Percentiles rank a stretch among this genome's conserved stretches.
Evolutionary conservation across 2,329 filamentous ascomycete genomes (phyloP).

Genomic region (Xylariaceae sp.): DNA sequence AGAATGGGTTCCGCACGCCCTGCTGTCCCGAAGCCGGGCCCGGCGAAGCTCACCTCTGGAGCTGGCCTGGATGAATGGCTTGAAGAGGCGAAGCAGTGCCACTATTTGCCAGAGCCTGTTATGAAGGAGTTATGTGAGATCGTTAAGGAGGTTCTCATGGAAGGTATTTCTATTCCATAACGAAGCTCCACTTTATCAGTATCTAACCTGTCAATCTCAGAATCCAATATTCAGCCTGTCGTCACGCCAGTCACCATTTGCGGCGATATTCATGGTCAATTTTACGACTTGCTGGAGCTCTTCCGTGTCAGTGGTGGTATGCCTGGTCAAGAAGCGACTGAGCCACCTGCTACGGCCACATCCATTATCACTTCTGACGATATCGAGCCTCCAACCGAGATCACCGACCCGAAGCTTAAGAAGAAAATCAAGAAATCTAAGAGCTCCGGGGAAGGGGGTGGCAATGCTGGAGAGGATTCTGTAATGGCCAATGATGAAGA

Average conservation of each 20-base stretch:
- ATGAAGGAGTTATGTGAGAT: constrained; percentile 99
- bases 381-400: constrained; percentile 84
- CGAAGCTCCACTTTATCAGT: neutral
- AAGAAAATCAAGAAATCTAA: constrained; percentile 74
- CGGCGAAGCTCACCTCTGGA: constrained; percentile 76
- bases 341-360: constrained; percentile 64
- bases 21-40: constrained; percentile 81
- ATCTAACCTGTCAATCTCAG: constrained; percentile 39
- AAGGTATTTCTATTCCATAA: constrained; percentile 56
- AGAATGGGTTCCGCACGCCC: constrained; percentile 22
- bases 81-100: constrained; percentile 92
- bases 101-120: constrained; percentile 89
- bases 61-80: constrained; percentile 95
- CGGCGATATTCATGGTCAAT: constrained; percentile 97
- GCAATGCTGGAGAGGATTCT: constrained; percentile 44
- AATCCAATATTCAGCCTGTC: constrained; percentile 99
- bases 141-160: constrained; percentile 98
- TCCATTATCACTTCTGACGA: constrained; percentile 84
- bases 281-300: constrained; percentile 94
- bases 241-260: constrained; percentile 94
- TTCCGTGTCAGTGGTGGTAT: constrained; percentile 96
- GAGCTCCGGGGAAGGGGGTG: constrained; percentile 44
- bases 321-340: constrained; percentile 74
- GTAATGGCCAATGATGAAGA: constrained; percentile 44
- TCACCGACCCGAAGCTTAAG: constrained; percentile 80